Base-by-base conservation (phyloP, 73 alveolate genomes). In the Symbiodinium pilosum region DNA sequence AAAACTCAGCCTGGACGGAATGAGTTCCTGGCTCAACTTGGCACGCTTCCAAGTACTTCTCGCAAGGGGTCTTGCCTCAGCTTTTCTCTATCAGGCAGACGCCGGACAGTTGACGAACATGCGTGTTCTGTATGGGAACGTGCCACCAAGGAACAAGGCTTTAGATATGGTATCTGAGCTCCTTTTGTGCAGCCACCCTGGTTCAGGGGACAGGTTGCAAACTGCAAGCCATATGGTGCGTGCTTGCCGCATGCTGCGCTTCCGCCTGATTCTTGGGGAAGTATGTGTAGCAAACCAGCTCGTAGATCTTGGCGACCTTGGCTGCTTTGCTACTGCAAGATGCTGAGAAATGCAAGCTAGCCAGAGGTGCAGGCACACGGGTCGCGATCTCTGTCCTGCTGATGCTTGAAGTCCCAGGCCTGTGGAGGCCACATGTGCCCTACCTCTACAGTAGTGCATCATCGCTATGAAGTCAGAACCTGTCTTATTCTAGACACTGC, bases 371-470 rank as follows among this genome's bases (percentile, higher is more conserved):
- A 4, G 41, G 43, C 97, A 43, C 97, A 91, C 4, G 97, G 97
- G 9, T 91, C 88, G 34, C 43, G 81, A 42, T 91, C 97, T 69
- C 87, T 69, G 47, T 41, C 81, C 43, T 91, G 89, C 84, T 91
- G 97, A 21, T 83, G 56, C 89, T 91, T 91, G 89, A 91, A 91
- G 97, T 91, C 97, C 97, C 97, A 91, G 3, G 97, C 88, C 97
- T 91, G 34, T 7, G 2, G 16, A 44, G 84, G 21, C 18, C 56
- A 21, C 18, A 32, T 32, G 14, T 36, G 41, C 84, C 34, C 41
- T 26, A 28, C 16, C 73, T 0, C 24, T n/a, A n/a, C n/a, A n/a
- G n/a, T n/a, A n/a, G n/a, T n/a, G n/a, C n/a, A n/a, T n/a, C n/a
- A n/a, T n/a, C n/a, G n/a, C n/a, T n/a, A n/a, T n/a, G n/a, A n/a